Conservation (phyloP, 805 yeast species). For the Debaryomyces prosopidis region DNA sequence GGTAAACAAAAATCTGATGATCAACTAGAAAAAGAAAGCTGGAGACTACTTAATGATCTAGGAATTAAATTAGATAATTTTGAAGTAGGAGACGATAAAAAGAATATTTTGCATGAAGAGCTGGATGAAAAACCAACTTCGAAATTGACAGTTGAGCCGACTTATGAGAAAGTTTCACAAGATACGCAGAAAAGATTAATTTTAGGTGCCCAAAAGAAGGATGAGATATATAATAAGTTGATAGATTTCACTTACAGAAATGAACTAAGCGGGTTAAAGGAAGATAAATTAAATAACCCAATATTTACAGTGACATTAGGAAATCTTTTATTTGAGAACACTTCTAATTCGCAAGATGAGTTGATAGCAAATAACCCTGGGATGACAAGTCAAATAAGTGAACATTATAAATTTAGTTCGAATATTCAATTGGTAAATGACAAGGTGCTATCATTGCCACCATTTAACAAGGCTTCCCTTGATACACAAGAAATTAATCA, state of each 20-base stretch:
- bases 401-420: slow-evolving; percentile 30
- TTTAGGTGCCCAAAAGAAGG: slow-evolving; percentile 14
- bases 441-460: slow-evolving; percentile 30
- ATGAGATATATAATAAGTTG: slow-evolving; percentile 23
- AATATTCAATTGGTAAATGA: slow-evolving; percentile 34
- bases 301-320: slow-evolving; percentile 42
- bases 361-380: slow-evolving; percentile 10
- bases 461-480: slow-evolving; percentile 10
- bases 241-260: slow-evolving; percentile 25
- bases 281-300: slow-evolving; percentile 19
- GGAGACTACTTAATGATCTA: slow-evolving; percentile 17
- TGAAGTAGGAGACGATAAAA: neutral
- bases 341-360: neutral
- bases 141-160: neutral
- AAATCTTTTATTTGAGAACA: slow-evolving; percentile 29
- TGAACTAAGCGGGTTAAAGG: slow-evolving; percentile 20
- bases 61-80: slow-evolving; percentile 9
- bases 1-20: slow-evolving; percentile 4
- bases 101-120: neutral
- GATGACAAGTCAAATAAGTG: neutral
- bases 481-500: slow-evolving; percentile 20
- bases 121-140: neutral
- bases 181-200: neutral
- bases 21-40: slow-evolving; percentile 12
- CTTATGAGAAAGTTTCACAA: neutral